Percentiles rank a stretch among this genome's conserved stretches.
These are phyloP conservation scores for Fusarium sp. DNA, from an alignment of 2,329 filamentous ascomycete species.

Conservation along the genomic window DNA sequence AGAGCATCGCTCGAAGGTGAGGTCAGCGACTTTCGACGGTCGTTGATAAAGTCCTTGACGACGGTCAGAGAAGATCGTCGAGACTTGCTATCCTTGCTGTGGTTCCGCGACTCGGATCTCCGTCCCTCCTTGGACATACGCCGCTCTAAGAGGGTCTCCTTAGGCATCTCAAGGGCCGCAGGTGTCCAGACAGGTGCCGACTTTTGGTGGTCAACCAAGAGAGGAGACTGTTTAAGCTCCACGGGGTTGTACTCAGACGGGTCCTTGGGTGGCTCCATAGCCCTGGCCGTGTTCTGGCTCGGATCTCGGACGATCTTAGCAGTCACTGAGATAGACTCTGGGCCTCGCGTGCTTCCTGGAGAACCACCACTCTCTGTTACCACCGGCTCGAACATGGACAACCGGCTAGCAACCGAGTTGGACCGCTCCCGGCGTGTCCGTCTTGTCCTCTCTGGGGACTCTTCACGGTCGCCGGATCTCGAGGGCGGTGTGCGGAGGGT, in stretches of 20 bases:
- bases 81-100: slow-evolving; percentile 53
- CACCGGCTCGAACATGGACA: slow-evolving; percentile 66
- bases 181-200: slow-evolving; percentile 45
- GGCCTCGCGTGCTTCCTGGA: slow-evolving; percentile 55
- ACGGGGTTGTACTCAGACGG: slow-evolving; percentile 59
- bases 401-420: slow-evolving; percentile 65
- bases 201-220: slow-evolving; percentile 68
- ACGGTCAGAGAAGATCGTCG: slow-evolving; percentile 70
- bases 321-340: slow-evolving; percentile 89
- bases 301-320: slow-evolving; percentile 83
- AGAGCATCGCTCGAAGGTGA: slow-evolving; percentile 59
- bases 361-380: slow-evolving; percentile 36
- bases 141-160: slow-evolving; percentile 62
- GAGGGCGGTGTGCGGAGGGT: slow-evolving; percentile 48
- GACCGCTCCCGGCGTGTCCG: slow-evolving; percentile 59
- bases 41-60: slow-evolving; percentile 72
- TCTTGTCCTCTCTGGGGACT: slow-evolving; percentile 58
- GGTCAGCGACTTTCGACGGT: slow-evolving; percentile 65
- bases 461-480: slow-evolving; percentile 56
- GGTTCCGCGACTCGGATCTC: slow-evolving; percentile 52
- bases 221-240: slow-evolving; percentile 69
- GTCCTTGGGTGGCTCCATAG: slow-evolving; percentile 56
- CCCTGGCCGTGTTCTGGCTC: slow-evolving; percentile 55
- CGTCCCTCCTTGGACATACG: slow-evolving; percentile 57
- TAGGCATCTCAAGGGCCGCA: slow-evolving; percentile 45